Conservation (phyloP, 176 grass and related monocot species). For the Alloteropsis semialata region DNA sequence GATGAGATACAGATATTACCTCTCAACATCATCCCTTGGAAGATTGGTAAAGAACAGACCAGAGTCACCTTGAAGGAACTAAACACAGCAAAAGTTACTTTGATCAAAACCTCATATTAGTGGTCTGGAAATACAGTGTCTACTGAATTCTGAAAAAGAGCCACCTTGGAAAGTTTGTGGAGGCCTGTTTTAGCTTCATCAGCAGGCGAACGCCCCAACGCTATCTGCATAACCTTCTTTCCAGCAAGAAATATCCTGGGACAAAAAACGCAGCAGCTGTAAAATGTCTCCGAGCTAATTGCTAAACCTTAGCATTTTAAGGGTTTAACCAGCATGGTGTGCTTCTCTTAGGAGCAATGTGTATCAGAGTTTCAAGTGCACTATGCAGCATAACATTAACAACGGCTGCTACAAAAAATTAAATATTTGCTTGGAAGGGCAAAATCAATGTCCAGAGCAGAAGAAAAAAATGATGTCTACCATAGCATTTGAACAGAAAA, state of each 20-base stretch:
- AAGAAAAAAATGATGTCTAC: neutral
- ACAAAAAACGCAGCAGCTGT: neutral
- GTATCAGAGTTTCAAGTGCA: neutral
- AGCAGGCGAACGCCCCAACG: constrained; percentile 66
- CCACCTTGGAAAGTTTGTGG: constrained; percentile 79
- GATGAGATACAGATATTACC: constrained; percentile 31
- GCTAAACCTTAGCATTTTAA: neutral
- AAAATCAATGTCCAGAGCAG: neutral
- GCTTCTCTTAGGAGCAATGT: neutral
- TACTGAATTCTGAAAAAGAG: neutral
- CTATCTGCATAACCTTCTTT: constrained; percentile 97
- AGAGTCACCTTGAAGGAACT: constrained; percentile 74
- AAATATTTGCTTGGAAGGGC: neutral
- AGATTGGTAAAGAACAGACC: constrained; percentile 83
- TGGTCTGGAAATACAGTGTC: neutral
- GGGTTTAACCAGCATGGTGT: neutral
- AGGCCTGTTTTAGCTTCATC: constrained; percentile 76
- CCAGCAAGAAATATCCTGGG: constrained; percentile 89
- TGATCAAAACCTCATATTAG: constrained; percentile 18
- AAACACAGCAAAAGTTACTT: neutral
- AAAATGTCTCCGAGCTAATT: neutral
- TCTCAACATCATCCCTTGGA: constrained; percentile 79
- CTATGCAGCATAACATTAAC: neutral
- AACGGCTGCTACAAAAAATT: neutral
- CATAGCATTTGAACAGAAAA: neutral